Conservation (phyloP, 2,329 filamentous ascomycete genomes). For the Phialophora expanda region DNA sequence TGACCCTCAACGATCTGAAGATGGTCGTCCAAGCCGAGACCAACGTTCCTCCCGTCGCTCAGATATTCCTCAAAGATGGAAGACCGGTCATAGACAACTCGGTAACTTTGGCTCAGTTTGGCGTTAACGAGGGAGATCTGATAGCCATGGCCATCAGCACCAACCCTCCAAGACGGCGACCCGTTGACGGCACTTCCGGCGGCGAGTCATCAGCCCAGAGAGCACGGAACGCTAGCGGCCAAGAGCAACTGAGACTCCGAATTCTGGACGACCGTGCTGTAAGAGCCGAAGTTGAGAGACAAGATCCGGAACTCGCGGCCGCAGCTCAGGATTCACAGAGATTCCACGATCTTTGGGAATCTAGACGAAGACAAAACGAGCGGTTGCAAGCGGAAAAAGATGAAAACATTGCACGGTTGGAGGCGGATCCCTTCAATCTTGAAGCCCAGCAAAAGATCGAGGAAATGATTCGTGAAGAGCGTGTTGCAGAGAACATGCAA, state of each 20-base stretch:
- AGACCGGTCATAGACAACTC: conserved; percentile 75
- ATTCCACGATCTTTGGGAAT: conserved; percentile 74
- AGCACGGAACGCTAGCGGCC: conserved; percentile 58
- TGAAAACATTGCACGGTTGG: conserved; percentile 80
- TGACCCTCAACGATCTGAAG: conserved; percentile 84
- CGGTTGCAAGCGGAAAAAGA: conserved; percentile 77
- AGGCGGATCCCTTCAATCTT: conserved; percentile 91
- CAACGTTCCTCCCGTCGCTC: conserved; percentile 70
- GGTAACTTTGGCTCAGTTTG: conserved; percentile 80
- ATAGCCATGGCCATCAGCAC: conserved; percentile 76
- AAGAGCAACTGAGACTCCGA: conserved; percentile 81
- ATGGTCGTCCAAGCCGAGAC: conserved; percentile 86
- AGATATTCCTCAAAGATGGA: conserved; percentile 91
- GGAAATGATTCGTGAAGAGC: conserved; percentile 94
- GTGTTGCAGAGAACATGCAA: conserved; percentile 92
- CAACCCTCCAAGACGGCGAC: conserved; percentile 32
- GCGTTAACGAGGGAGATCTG: conserved; percentile 89
- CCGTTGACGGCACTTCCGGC: conserved; percentile 30
- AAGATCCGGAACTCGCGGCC: conserved; percentile 76
- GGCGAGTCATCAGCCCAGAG: conserved; percentile 31
- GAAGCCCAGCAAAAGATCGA: conserved; percentile 92
- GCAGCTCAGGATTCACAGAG: conserved; percentile 75
- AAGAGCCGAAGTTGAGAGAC: conserved; percentile 71
- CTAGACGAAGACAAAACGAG: conserved; percentile 71
- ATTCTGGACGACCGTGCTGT: conserved; percentile 78